These are phyloP conservation scores for Piromyces finnis DNA, from an alignment of 192 early-diverging fungal species.

Conservation along the genomic window DNA sequence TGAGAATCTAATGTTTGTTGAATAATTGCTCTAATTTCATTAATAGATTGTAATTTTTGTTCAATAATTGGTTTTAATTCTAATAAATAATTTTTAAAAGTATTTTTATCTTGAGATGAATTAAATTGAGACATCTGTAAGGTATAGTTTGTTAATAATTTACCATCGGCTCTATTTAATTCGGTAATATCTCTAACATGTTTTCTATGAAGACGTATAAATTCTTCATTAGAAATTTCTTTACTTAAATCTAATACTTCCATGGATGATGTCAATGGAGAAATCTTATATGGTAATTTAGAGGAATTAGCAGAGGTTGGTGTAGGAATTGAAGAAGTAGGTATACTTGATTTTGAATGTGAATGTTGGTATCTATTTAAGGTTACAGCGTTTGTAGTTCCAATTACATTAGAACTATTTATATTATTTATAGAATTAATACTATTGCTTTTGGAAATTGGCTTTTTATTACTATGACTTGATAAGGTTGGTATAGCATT, in stretches of 20 bases:
- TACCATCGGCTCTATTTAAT: slow-evolving; percentile 18
- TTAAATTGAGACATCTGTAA: background rate
- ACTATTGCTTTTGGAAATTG: background rate
- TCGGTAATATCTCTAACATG: slow-evolving; percentile 26
- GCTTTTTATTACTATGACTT: background rate
- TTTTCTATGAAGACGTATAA: slow-evolving; percentile 23
- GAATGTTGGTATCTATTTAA: background rate
- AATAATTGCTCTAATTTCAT: background rate
- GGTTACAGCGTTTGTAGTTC: background rate
- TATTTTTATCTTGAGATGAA: background rate
- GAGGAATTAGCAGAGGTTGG: background rate
- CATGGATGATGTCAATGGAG: background rate
- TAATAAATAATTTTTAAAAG: background rate
- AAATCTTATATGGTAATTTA: background rate
- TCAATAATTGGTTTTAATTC: background rate
- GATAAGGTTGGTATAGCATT: background rate
- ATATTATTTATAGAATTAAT: background rate
- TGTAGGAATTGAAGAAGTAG: background rate
- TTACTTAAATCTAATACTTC: slow-evolving; percentile 1
- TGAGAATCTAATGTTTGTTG: background rate
- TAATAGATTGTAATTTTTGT: background rate
- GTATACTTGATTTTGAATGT: background rate
- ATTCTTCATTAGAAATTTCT: slow-evolving; percentile 9
- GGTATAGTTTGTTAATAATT: slow-evolving; percentile 23
- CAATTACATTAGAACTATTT: background rate